phyloP scores from a whole-genome alignment of 352 stramenopile genomes.

The Pythium aquatile region DNA sequence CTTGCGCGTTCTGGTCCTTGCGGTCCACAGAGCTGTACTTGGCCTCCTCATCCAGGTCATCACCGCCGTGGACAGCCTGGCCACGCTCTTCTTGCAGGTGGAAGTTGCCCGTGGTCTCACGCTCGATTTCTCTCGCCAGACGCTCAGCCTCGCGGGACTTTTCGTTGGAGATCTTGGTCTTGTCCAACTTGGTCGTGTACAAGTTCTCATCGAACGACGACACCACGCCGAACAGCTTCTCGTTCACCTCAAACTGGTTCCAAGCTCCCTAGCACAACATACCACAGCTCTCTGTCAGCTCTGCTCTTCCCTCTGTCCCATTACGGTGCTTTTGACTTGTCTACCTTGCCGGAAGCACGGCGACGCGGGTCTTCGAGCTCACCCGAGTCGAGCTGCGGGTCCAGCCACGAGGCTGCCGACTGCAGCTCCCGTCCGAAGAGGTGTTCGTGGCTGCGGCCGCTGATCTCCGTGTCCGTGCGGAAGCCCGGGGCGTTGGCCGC shows the following conservation, averaged over 20 bases:
- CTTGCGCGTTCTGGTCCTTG: constrained; percentile 26
- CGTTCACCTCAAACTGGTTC: constrained; percentile 98
- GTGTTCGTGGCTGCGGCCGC: constrained; percentile 57
- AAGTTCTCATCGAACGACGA: constrained; percentile 97
- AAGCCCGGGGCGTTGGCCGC: constrained; percentile 34
- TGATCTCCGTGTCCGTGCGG: constrained; percentile 92
- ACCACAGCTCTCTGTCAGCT: not conserved
- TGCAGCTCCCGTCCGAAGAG: constrained; percentile 68
- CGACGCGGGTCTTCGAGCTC: constrained; percentile 61
- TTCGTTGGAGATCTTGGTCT: constrained; percentile 85
- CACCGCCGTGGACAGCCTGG: constrained; percentile 51
- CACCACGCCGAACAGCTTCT: constrained; percentile 95
- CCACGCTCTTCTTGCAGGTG: constrained; percentile 95
- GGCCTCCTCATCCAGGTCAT: constrained; percentile 94
- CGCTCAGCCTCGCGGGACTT: constrained; percentile 90
- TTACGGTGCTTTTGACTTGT: not conserved
- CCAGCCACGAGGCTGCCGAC: constrained; percentile 73
- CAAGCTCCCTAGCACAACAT: constrained; percentile 53
- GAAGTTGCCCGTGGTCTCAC: constrained; percentile 89
- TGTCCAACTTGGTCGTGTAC: constrained; percentile 98
- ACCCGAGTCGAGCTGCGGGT: constrained; percentile 73
- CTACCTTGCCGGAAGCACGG: constrained; percentile 39
- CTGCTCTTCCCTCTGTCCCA: not conserved
- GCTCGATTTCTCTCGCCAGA: constrained; percentile 95
- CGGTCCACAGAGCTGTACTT: constrained; percentile 93